Percentiles rank a stretch among this genome's conserved stretches.
Conservation (phyloP, 768 basidiomycete genomes). For the Russula dissimulans region DNA sequence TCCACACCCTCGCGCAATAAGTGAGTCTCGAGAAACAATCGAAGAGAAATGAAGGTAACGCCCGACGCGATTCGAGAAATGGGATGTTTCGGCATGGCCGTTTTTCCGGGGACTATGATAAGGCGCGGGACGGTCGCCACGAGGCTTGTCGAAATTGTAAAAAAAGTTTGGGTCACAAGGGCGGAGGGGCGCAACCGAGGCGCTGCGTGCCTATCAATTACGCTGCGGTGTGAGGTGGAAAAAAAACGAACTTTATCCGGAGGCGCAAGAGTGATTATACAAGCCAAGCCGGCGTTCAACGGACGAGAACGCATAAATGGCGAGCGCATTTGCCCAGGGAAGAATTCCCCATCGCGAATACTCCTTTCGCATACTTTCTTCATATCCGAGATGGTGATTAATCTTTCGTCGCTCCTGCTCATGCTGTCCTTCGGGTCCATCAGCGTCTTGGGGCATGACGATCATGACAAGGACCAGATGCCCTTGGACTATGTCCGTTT, state of each 20-base stretch:
- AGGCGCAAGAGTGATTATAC: neutral
- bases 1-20: too few relatives aligned
- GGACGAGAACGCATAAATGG: slow-evolving; percentile 5
- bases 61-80: neutral
- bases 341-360: neutral
- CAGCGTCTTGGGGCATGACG: slow-evolving; percentile 27
- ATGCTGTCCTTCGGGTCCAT: slow-evolving; percentile 8
- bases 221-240: neutral
- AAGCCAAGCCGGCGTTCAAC: neutral
- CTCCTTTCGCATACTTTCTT: neutral
- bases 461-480: slow-evolving; percentile 41
- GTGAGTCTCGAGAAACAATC: neutral
- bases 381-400: neutral
- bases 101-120: neutral
- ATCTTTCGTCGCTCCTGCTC: neutral
- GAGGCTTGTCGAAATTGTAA: neutral
- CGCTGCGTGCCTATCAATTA: too few relatives aligned
- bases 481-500: slow-evolving; percentile 60
- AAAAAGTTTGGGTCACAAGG: neutral
- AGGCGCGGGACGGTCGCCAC: neutral
- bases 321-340: neutral
- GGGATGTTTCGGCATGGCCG: neutral
- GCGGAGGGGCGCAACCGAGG: neutral
- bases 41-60: neutral
- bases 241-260: neutral